Conservation (phyloP, 129 eudicot genomes). For the Flaveria trinervia region DNA sequence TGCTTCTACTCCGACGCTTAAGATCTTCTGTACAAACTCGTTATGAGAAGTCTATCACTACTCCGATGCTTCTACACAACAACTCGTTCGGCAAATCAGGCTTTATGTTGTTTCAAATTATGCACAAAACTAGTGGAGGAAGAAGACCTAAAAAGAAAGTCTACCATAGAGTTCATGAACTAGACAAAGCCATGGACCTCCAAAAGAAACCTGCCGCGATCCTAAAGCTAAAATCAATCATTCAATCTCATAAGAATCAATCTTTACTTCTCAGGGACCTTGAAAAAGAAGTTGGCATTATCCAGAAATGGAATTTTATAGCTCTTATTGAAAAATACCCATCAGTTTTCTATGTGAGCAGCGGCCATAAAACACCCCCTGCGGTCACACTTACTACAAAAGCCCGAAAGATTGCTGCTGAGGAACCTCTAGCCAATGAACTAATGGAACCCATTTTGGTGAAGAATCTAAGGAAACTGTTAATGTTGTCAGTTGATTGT, state of each 20-base stretch:
- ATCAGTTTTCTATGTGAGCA: constrained; percentile 55
- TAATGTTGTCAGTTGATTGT: constrained; percentile 91
- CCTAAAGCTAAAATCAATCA: constrained; percentile 60
- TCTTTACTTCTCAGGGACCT: constrained; percentile 82
- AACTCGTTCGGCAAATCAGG: constrained; percentile 30
- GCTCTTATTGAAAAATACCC: constrained; percentile 79
- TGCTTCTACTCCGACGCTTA: constrained; percentile 13
- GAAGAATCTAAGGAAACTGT: constrained; percentile 66
- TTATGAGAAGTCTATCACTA: no score
- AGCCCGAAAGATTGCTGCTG: constrained; percentile 61
- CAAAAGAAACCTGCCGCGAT: constrained; percentile 71
- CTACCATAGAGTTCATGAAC: constrained; percentile 72
- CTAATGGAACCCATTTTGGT: constrained; percentile 89
- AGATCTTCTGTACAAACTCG: constrained; percentile 15
- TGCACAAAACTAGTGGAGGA: constrained; percentile 75
- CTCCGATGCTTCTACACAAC: no score
- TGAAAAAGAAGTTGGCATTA: constrained; percentile 87
- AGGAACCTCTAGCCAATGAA: constrained; percentile 53
- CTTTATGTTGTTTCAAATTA: constrained; percentile 52
- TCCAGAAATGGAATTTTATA: constrained; percentile 86
- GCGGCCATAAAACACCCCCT: constrained; percentile 64
- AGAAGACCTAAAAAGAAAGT: constrained; percentile 74
- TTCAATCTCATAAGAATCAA: constrained; percentile 59
- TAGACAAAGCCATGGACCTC: constrained; percentile 80
- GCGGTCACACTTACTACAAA: constrained; percentile 55